Base-by-base conservation (phyloP, 352 stramenopile genomes). In the Discostella stelligera region DNA sequence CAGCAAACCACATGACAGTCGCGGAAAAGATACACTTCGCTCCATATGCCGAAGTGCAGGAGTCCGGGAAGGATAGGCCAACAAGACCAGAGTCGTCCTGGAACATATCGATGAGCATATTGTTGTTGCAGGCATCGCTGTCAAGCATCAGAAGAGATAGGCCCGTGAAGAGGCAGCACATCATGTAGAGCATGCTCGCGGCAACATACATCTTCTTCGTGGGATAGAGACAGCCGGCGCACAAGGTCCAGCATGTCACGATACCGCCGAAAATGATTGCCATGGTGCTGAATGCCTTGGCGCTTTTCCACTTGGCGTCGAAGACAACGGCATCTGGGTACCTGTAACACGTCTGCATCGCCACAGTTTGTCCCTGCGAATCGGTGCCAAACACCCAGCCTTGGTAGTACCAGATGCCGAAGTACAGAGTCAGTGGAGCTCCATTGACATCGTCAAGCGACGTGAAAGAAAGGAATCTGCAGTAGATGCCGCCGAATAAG, bases 1-100 rank as follows among this genome's bases (percentile, higher is more conserved):
- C 73, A 59, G 66, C 37, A 54, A 81, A 81, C 56, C 56, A 81
- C 23, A 81, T 30, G 3, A 77, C 67, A 7, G 66, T 81, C 8
- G 73, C 56, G 20, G 66, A 23, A 52, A 81, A 77, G 7, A 39
- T 48, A 46, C 58, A 68, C 39, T 81, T 81, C 13, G 73, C 66
- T 18, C 73, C 73, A 25, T 30, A n/a, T 14, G 20, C 50, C 32
- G 74, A 65, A 2, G 16, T 30, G 55, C 72, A 80, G 9, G 41
- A 62, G 7, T 63, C 59, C 18, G 37, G 6, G 32, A 55, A 60
- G 25, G 37, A 30, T 30, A 50, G 2, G 4, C 11, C 37, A 53
- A 50, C 37, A 46, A 60, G 20, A 21, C 21, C 21, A 10, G 21
- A 20, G 0, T 27, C 9, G 20, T 41, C 6, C 53, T 61, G 3